A percentile compares a stretch with the other conserved stretches of the same genome.
These are phyloP conservation scores for Fusarium sp. DNA, from an alignment of 2,329 filamentous ascomycete species.

Conservation along the genomic window DNA sequence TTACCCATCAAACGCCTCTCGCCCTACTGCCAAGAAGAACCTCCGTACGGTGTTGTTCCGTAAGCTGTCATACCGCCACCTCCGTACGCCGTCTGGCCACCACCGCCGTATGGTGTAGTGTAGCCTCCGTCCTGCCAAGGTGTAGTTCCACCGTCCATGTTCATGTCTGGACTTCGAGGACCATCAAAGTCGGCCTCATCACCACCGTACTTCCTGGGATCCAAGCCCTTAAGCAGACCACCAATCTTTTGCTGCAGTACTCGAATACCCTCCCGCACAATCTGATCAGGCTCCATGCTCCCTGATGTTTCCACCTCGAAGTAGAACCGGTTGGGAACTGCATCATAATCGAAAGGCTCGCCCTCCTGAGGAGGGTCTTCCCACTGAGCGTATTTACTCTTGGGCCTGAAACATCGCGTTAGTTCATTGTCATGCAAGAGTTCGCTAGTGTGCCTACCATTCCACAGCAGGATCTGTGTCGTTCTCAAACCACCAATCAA, in stretches of 20 bases:
- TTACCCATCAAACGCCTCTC: slow-evolving; percentile 41
- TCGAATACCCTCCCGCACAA: slow-evolving; percentile 88
- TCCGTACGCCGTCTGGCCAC: slow-evolving; percentile 72
- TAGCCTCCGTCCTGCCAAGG: slow-evolving; percentile 73
- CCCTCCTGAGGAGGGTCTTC: slow-evolving; percentile 84
- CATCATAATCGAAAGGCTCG: slow-evolving; percentile 91
- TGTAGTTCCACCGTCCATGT: slow-evolving; percentile 66
- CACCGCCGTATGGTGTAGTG: slow-evolving; percentile 72
- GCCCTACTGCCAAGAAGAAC: slow-evolving; percentile 59
- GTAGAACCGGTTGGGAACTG: slow-evolving; percentile 86
- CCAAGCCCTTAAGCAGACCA: slow-evolving; percentile 72
- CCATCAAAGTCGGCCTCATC: slow-evolving; percentile 71
- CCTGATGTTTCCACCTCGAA: slow-evolving; percentile 92
- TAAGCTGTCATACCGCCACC: slow-evolving; percentile 73
- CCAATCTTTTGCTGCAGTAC: slow-evolving; percentile 92
- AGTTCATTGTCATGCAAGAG: neutral
- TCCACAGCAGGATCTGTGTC: slow-evolving; percentile 78
- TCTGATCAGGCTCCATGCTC: slow-evolving; percentile 87
- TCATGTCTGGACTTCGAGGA: slow-evolving; percentile 73
- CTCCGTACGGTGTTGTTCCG: slow-evolving; percentile 66
- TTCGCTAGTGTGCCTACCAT: slow-evolving; percentile 70
- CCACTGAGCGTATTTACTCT: slow-evolving; percentile 81
- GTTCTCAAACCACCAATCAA: slow-evolving; percentile 93
- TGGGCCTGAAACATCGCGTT: slow-evolving; percentile 68
- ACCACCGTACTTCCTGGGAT: slow-evolving; percentile 60